phyloP scores from a whole-genome alignment of 495 filamentous ascomycete species.

The Penicillium steckii region DNA sequence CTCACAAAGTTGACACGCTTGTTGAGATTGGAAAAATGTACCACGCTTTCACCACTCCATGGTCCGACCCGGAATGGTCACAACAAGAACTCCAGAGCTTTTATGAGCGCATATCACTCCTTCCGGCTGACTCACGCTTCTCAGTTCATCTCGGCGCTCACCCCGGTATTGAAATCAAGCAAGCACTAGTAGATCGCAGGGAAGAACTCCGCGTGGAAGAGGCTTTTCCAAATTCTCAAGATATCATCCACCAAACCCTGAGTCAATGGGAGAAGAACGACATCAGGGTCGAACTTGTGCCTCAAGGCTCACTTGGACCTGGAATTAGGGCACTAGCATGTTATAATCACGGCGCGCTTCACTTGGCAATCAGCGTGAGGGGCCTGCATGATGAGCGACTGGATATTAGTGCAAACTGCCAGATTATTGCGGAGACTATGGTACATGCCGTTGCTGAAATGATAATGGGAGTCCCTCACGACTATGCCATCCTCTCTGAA shows the following conservation, averaged over 20 bases:
- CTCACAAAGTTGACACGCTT: conserved; percentile 37
- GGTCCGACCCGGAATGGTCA: conserved; percentile 46
- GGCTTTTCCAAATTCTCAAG: conserved; percentile 45
- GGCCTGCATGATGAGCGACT: conserved; percentile 34
- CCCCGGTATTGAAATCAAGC: conserved; percentile 51
- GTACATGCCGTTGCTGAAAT: conserved; percentile 52
- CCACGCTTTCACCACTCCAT: conserved; percentile 46
- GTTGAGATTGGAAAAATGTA: conserved; percentile 39
- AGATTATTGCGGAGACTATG: conserved; percentile 54
- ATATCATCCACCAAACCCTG: conserved; percentile 39
- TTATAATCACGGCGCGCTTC: conserved; percentile 32
- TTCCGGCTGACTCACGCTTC: conserved; percentile 32
- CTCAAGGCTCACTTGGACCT: conserved; percentile 37
- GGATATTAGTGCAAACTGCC: conserved; percentile 46
- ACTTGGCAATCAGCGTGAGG: conserved; percentile 43
- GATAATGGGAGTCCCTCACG: conserved; percentile 48
- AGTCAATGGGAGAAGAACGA: conserved; percentile 41
- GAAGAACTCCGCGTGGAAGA: conserved; percentile 36
- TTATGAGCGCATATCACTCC: conserved; percentile 32
- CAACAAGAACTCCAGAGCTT: conserved; percentile 53
- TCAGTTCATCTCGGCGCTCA: conserved; percentile 37
- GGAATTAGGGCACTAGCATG: conserved; percentile 49
- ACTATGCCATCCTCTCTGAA: conserved; percentile 48
- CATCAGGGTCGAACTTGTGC: conserved; percentile 48
- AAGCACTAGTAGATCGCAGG: conserved; percentile 34